Conservation (phyloP, 306 rosid genomes). For the Lathyrus sativus region DNA sequence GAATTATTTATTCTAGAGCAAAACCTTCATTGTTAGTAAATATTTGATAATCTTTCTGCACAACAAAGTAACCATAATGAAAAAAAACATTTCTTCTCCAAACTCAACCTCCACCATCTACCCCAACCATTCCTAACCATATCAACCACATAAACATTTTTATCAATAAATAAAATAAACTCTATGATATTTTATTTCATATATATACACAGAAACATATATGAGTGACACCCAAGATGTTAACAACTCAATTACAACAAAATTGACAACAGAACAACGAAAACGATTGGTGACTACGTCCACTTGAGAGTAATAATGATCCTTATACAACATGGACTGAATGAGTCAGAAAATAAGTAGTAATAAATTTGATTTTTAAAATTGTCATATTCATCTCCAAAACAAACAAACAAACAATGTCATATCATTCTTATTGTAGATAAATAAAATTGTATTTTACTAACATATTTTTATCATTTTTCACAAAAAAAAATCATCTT, state of each 20-base stretch:
- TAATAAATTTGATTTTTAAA: not conserved
- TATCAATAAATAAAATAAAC: too few relatives aligned
- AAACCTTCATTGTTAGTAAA: too few relatives aligned
- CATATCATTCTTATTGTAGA: not conserved
- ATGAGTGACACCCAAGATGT: constrained; percentile 31
- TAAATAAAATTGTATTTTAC: too few relatives aligned
- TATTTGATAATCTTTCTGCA: not conserved
- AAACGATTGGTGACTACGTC: constrained; percentile 40
- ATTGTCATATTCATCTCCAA: not conserved
- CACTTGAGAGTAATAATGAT: constrained; percentile 31
- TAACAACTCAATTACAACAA: constrained; percentile 39
- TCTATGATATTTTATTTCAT: not conserved
- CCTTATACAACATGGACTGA: constrained; percentile 27
- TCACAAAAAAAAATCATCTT: not conserved
- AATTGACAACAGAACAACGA: constrained; percentile 36
- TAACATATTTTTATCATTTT: too few relatives aligned
- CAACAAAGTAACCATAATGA: not conserved
- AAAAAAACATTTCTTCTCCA: not conserved
- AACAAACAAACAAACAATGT: not conserved
- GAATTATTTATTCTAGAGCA: too few relatives aligned
- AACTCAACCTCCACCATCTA: not conserved
- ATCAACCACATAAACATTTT: not conserved
- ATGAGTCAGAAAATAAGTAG: constrained; percentile 4
- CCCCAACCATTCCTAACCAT: not conserved
- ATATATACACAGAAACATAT: not conserved